Conservation (phyloP, 1,284 basidiomycete genomes). For the Cryptococcus sp. region DNA sequence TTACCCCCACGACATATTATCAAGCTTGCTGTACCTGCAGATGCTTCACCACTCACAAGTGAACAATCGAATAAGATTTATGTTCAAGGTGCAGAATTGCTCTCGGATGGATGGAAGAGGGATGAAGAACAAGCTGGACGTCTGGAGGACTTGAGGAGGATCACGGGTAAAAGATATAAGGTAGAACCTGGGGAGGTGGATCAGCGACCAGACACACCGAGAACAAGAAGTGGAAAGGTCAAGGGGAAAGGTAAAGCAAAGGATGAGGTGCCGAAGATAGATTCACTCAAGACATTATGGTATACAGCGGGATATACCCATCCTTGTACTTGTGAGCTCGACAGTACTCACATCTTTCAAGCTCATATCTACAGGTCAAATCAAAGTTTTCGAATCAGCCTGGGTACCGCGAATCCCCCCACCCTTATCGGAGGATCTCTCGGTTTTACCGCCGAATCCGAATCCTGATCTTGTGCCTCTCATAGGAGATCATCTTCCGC, state of each 20-base stretch:
- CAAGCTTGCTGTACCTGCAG: slow-evolving; percentile 5
- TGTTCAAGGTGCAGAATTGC: slow-evolving; percentile 11
- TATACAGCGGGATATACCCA: slow-evolving; percentile 19
- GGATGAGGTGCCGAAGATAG: too few species aligned
- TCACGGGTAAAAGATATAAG: not conserved
- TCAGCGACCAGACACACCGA: too few species aligned
- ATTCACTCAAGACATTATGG: slow-evolving; percentile 11
- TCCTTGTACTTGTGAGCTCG: slow-evolving; percentile 22
- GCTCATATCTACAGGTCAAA: not conserved
- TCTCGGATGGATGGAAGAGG: slow-evolving; percentile 15
- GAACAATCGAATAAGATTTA: not conserved
- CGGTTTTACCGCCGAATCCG: not conserved
- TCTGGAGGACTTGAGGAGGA: not conserved
- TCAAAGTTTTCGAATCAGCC: not conserved
- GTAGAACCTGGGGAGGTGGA: too few species aligned
- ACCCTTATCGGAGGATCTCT: not conserved
- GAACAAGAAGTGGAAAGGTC: too few species aligned
- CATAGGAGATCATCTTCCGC: not conserved
- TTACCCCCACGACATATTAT: slow-evolving; percentile 16
- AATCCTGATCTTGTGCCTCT: not conserved
- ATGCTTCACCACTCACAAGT: not conserved
- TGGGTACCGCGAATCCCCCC: not conserved
- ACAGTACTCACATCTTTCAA: not conserved
- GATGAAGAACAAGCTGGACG: slow-evolving; percentile 6
- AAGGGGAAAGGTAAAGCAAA: too few species aligned